Conservation (phyloP, 495 filamentous ascomycete species). For the Penicillium coprophilum region DNA sequence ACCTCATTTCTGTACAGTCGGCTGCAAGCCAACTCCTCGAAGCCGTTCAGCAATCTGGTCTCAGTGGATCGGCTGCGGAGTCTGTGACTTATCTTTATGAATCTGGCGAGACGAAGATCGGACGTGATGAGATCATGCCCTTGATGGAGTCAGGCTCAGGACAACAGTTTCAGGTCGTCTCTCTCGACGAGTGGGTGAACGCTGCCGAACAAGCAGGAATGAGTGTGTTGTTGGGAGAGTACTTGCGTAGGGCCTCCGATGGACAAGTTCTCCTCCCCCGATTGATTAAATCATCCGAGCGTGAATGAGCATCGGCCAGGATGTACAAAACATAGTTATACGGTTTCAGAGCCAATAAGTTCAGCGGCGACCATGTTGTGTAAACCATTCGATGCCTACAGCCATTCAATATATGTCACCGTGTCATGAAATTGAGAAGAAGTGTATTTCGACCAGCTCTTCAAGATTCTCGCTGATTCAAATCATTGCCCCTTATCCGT, state of each 20-base stretch:
- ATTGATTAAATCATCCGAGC: constrained; percentile 15
- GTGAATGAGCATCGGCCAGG: not conserved
- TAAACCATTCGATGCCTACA: not conserved
- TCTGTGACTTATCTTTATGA: constrained; percentile 12
- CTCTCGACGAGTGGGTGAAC: constrained; percentile 21
- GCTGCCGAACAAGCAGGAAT: constrained; percentile 25
- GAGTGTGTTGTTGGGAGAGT: constrained; percentile 22
- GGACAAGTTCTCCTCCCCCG: constrained; percentile 22
- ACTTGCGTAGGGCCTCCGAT: constrained; percentile 18
- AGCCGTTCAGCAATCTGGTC: constrained; percentile 11
- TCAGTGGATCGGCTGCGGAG: not conserved
- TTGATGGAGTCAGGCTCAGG: constrained; percentile 19
- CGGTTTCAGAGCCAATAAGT: not conserved
- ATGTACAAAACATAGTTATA: not conserved
- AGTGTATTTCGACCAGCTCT: not conserved
- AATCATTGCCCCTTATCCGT: not conserved
- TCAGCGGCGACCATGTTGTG: not conserved
- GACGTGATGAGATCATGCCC: constrained; percentile 17
- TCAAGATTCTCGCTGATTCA: not conserved
- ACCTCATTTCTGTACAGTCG: constrained; percentile 28
- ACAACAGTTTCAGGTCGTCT: constrained; percentile 12
- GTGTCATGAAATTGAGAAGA: not conserved
- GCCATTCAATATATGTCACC: no score
- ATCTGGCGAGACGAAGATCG: constrained; percentile 22
- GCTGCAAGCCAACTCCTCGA: constrained; percentile 20